Evolutionary conservation across 1,284 basidiomycete genomes (phyloP), one percentile per base, ranked within the genome.

Genomic region (Tilletiaria anomala): DNA sequence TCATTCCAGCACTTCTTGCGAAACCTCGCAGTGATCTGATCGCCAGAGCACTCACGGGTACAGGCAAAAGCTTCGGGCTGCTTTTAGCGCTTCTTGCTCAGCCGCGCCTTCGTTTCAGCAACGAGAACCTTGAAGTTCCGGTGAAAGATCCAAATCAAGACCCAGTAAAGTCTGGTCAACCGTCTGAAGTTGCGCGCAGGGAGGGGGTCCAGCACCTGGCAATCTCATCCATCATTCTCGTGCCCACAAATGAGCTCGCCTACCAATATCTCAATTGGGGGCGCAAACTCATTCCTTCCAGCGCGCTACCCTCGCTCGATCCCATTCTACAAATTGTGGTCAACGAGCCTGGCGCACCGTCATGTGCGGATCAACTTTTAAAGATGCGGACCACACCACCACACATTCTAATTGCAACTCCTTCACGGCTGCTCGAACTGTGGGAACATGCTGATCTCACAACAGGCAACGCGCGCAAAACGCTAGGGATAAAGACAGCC

Each of bases 211-310:
- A 14, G 12, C 8, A 5, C 5, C 35, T 22, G 6, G 59, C 53
- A 6, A 56, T 58, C 16, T 45, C 52, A 0, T 54, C 56, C 6
- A 50, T 64, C 40, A 41, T 66, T 32, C 31, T 66, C 15, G 63
- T 66, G 3, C 61, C 63, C 0, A 55, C 50, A 38, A 61, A 59
- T 40, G 63, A 65, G 43, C 53, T 66, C 10, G 63, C 63, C 2
- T 34, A 41, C 2, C 63, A 66, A 37, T 64, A 64, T 40, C 12
- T 53, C 36, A 37, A 44, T 3, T 66, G 63, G 63, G 53, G 56
- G 0, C 51, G 47, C 5, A 22, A 41, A 6, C 45, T 66, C 1
- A 46, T 64, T 20, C 61, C 63, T 0, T 11, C 26, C 1, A 38
- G 42, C 12, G 37, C 39, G 11, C 16, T 50, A 14, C 37, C 47